Percentiles rank a stretch among this genome's conserved stretches.
Evolutionary conservation across 257 asterid genomes (phyloP).

Genomic region (Fraxinus americana): DNA sequence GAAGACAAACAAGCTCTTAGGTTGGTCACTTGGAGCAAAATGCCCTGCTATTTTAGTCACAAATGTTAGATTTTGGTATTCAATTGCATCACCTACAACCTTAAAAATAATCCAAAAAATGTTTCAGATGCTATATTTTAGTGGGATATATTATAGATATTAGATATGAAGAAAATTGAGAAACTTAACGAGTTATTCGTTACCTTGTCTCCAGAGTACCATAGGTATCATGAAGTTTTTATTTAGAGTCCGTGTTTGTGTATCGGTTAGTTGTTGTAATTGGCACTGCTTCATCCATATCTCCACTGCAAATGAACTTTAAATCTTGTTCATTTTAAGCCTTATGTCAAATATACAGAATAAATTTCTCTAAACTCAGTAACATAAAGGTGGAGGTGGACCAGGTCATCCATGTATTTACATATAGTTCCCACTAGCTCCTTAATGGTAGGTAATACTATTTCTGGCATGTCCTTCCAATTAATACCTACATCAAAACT

Average conservation of each 20-base stretch:
- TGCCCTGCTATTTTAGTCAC: constrained; percentile 37
- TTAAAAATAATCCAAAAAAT: not conserved
- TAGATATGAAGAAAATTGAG: too few relatives aligned
- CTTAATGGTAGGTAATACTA: constrained; percentile 34
- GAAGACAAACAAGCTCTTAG: too few relatives aligned
- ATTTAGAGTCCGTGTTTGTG: constrained; percentile 16
- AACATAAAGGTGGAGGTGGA: not conserved
- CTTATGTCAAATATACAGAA: not conserved
- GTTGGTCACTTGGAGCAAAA: constrained; percentile 36
- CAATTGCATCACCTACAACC: constrained; percentile 38
- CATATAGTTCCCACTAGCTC: constrained; percentile 34
- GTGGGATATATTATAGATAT: not conserved
- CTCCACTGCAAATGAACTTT: constrained; percentile 25
- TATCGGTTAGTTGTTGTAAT: constrained; percentile 29
- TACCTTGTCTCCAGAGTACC: constrained; percentile 29
- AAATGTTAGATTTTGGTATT: constrained; percentile 32
- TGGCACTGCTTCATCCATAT: constrained; percentile 22
- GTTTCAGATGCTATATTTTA: too few relatives aligned
- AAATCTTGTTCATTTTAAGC: not conserved
- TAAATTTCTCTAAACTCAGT: not conserved
- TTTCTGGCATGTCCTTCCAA: constrained; percentile 24
- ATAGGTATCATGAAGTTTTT: constrained; percentile 30
- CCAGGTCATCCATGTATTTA: not conserved
- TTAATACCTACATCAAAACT: not conserved
- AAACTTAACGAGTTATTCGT: not conserved